Base-by-base conservation (phyloP, 441 rosid species). In the Euphorbia schlechtendalii region DNA sequence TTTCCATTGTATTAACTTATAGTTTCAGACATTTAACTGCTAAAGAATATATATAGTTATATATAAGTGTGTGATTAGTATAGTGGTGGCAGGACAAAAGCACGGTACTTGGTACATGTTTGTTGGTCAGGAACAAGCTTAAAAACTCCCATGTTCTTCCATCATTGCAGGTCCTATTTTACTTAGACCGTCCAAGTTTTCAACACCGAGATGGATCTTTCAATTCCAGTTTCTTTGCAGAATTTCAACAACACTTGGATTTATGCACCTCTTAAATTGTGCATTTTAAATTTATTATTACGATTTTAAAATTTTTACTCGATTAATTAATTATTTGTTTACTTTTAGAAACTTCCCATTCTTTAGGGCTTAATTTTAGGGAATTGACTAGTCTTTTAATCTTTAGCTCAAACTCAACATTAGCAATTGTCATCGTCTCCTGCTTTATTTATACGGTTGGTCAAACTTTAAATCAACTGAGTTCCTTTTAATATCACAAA, bases 71-170 rank as follows among this genome's bases (percentile, higher is more conserved):
- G n/a, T n/a, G n/a, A n/a, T n/a, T n/a, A n/a, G n/a, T n/a, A n/a
- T n/a, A n/a, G n/a, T n/a, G n/a, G n/a, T n/a, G n/a, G n/a, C n/a
- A n/a, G n/a, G n/a, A n/a, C n/a, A n/a, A n/a, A n/a, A n/a, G 11
- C 56, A 53, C 22, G 30, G 41, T 38, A 38, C 5, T 38, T 38
- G 49, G 56, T 12, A 53, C 56, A n/a, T 59, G 64, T 49, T 49
- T 18, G 66, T 18, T 3, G 54, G 30, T 3, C 11, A 59, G 66
- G 21, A 14, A n/a, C 45, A 40, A 10, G 45, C 41, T 34, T 56
- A 7, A 40, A 22, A 43, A 40, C 24, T 52, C 28, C 60, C 68
- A 64, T 65, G 63, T 43, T 55, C 60, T 25, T 45, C 32, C 25
- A 62, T 22, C 20, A 25, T n/a, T 40, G 61, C 28, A 13, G 53